Evolutionary conservation across 139 green algal genomes (phyloP).

Genomic region (Chlorella vulgaris): DNA sequence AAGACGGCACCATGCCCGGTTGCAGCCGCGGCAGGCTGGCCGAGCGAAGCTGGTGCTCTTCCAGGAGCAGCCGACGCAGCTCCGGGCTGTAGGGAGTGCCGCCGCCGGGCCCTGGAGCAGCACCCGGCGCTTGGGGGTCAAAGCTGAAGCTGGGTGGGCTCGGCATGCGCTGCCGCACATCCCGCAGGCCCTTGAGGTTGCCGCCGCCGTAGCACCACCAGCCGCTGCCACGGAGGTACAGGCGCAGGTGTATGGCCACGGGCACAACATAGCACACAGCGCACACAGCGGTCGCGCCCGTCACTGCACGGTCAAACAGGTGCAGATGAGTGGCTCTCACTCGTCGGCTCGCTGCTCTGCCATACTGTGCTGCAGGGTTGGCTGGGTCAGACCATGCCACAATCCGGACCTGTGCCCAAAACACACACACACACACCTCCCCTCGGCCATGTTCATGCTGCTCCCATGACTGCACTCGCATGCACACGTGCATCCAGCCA

Average conservation of each 20-base stretch:
- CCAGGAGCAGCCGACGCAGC: conserved; percentile 11
- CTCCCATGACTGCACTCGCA: not conserved
- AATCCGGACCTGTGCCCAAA: too few species aligned
- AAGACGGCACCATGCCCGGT: not conserved
- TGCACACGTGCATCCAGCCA: not conserved
- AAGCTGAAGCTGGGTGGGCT: not conserved
- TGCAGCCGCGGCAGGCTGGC: not conserved
- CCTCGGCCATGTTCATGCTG: too few species aligned
- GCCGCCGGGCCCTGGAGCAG: not conserved
- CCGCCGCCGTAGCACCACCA: not conserved
- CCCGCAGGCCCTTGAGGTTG: not conserved
- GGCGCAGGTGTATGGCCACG: conserved; percentile 49
- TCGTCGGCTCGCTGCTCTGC: too few species aligned
- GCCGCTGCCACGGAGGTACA: conserved; percentile 24
- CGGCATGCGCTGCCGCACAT: not conserved
- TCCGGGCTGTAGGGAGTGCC: not conserved
- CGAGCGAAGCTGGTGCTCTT: too few species aligned
- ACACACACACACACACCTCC: too few species aligned
- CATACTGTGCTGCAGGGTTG: too few species aligned
- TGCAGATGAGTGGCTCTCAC: too few species aligned
- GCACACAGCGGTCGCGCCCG: conserved; percentile 54
- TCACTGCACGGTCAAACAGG: conserved; percentile 39
- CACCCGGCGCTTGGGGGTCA: not conserved
- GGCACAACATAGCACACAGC: conserved; percentile 59
- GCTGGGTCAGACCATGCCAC: too few species aligned